phyloP scores from a whole-genome alignment of 73 alveolate genomes.

The Symbiodinium natans region DNA sequence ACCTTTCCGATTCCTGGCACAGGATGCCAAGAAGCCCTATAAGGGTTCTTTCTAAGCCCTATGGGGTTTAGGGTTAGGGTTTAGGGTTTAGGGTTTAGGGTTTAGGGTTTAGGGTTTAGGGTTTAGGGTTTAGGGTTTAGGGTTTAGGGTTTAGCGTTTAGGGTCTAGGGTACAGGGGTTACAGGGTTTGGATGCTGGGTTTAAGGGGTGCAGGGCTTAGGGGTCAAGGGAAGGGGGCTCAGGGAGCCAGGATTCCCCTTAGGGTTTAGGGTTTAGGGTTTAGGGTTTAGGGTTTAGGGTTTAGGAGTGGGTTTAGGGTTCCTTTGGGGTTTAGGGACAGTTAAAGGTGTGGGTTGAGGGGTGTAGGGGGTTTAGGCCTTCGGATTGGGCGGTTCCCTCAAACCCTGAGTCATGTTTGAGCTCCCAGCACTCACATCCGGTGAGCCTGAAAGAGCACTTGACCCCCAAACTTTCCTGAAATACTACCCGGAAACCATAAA shows the following conservation, averaged over 20 bases:
- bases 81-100: no score
- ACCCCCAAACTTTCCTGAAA: no score
- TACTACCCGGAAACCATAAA: no score
- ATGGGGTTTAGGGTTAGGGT: no score
- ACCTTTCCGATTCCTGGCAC: not conserved
- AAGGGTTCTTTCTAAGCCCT: not conserved
- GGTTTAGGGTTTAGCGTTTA: no score
- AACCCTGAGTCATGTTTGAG: not conserved
- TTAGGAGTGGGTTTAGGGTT: no score
- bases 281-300: not conserved
- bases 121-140: no score
- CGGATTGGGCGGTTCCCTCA: not conserved
- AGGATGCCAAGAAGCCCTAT: not conserved
- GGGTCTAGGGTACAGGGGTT: no score
- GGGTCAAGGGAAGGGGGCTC: not conserved
- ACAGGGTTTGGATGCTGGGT: not conserved
- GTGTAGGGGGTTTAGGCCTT: not conserved
- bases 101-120: no score
- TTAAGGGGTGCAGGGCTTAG: not conserved
- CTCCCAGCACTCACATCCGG: no score
- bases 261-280: constrained; percentile 3
- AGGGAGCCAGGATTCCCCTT: no score
- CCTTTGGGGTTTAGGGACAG: not conserved
- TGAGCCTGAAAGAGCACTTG: no score
- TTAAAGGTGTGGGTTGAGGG: not conserved